Conservation (phyloP, 495 filamentous ascomycete genomes). For the Xylona heveae region DNA sequence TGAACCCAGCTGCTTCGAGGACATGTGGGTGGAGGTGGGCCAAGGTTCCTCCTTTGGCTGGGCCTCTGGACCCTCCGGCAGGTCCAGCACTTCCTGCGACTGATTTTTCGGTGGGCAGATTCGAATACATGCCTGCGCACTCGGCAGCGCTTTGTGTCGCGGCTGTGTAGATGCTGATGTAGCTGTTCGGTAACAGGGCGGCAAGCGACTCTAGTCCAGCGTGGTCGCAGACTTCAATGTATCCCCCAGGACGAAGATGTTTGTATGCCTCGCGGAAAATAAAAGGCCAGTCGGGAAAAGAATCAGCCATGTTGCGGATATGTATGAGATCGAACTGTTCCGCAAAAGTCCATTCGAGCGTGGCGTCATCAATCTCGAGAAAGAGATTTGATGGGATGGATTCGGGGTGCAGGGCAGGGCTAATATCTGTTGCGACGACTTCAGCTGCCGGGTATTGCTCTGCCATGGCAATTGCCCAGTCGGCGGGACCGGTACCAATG, state of each 20-base stretch:
- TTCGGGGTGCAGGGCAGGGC: conserved; percentile 8
- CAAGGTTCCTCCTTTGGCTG: no score
- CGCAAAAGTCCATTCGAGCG: conserved; percentile 10
- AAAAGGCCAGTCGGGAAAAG: conserved; percentile 10
- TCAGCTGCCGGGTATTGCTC: conserved; percentile 12
- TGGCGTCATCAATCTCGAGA: conserved; percentile 6
- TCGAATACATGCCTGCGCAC: no score
- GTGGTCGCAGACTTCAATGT: conserved; percentile 29
- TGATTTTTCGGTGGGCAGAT: no score
- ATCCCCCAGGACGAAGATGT: conserved; percentile 21
- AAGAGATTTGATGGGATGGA: conserved; percentile 4
- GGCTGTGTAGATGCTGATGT: no score
- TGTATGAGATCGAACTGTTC: conserved; percentile 14
- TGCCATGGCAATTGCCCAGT: conserved; percentile 15
- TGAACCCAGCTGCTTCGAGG: conserved; percentile 36
- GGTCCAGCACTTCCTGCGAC: conserved; percentile 14
- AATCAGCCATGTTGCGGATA: conserved; percentile 10
- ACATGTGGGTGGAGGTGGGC: conserved; percentile 29
- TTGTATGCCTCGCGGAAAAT: conserved; percentile 11
- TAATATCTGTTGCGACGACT: conserved; percentile 13
- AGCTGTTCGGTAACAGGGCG: no score
- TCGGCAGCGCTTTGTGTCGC: conserved; percentile 13
- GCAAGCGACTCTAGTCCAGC: no score
- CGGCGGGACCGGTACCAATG: conserved; percentile 14
- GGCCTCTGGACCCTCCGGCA: no score